Conservation (phyloP, 768 basidiomycete genomes). For the Mycena leptocephala region DNA sequence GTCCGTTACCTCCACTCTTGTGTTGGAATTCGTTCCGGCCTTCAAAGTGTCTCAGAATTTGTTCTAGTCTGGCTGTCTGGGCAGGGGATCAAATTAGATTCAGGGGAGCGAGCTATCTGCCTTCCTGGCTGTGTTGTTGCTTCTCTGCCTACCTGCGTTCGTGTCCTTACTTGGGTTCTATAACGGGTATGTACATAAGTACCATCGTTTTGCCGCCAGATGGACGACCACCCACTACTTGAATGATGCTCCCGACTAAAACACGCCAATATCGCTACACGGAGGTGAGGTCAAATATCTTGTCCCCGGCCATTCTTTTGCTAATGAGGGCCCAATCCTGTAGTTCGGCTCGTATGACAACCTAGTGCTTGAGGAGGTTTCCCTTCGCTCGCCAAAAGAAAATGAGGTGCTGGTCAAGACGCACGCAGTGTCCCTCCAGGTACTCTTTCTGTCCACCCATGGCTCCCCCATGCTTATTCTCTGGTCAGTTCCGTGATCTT, state of each 20-base stretch:
- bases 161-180: no score
- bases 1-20: no score
- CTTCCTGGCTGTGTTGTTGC: no score
- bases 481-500: slow-evolving; percentile 67
- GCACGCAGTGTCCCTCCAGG: slow-evolving; percentile 73
- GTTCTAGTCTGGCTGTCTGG: no score
- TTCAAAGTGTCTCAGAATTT: no score
- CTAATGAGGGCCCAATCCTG: neutral
- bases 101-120: no score
- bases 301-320: neutral
- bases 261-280: neutral
- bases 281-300: neutral
- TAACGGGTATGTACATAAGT: no score
- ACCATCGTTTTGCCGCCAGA: no score
- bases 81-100: no score
- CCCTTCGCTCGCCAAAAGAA: neutral
- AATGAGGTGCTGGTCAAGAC: slow-evolving; percentile 68
- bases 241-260: neutral
- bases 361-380: neutral
- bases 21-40: no score
- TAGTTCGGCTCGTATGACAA: neutral
- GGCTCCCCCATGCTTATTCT: neutral
- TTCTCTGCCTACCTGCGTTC: no score
- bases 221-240: neutral
- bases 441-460: slow-evolving; percentile 18